Percentiles rank a stretch among this genome's conserved stretches.
These are phyloP conservation scores for Cytospora chrysosperma DNA, from an alignment of 2,329 filamentous ascomycete genomes.

Conservation along the genomic window DNA sequence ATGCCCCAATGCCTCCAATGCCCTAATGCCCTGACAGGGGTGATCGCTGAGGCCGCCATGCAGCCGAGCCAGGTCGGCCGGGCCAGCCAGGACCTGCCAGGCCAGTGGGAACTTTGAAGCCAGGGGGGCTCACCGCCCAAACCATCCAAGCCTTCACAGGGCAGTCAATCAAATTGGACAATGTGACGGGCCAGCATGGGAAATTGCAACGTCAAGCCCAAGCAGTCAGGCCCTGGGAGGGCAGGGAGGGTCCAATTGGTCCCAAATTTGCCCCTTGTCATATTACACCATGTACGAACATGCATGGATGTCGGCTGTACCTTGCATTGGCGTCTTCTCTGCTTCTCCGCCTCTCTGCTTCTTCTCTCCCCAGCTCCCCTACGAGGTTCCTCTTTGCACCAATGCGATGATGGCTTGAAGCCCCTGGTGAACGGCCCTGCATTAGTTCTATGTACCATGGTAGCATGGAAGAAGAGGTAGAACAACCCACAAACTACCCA, in stretches of 20 bases:
- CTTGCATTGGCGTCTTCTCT: conserved; percentile 4
- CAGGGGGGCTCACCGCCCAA: too few relatives aligned
- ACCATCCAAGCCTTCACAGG: too few relatives aligned
- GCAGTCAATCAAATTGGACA: conserved; percentile 11
- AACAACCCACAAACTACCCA: not conserved
- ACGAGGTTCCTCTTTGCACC: not conserved
- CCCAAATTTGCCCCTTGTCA: conserved; percentile 19
- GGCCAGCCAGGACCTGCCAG: too few relatives aligned
- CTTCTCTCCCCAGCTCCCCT: too few relatives aligned
- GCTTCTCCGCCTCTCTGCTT: too few relatives aligned
- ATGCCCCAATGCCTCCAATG: too few relatives aligned
- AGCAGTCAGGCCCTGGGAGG: not conserved
- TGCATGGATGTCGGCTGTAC: conserved; percentile 9
- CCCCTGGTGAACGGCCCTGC: conserved; percentile 13
- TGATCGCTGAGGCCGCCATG: not conserved
- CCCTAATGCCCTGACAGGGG: not conserved
- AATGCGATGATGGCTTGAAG: conserved; percentile 2
- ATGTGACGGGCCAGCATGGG: conserved; percentile 4
- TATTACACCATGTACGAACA: too few relatives aligned
- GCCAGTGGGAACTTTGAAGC: too few relatives aligned
- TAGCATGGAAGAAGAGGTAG: not conserved
- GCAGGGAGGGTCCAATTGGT: conserved; percentile 11
- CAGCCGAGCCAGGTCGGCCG: not conserved
- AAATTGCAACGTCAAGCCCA: conserved; percentile 11
- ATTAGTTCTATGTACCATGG: too few relatives aligned